Base-by-base conservation (phyloP, 495 filamentous ascomycete genomes). In the Parathielavia appendiculata region DNA sequence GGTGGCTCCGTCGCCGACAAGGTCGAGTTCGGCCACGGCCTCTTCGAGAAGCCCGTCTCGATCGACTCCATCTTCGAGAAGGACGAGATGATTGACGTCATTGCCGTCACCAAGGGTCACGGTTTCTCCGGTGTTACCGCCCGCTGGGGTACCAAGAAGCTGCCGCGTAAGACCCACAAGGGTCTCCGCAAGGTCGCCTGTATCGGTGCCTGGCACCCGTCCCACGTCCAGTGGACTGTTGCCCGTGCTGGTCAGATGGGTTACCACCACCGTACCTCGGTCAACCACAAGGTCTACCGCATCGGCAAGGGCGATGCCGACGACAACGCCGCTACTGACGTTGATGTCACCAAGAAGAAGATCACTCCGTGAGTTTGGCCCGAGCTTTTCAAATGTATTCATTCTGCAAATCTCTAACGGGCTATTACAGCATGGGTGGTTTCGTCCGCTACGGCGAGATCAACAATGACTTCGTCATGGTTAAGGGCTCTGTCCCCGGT, bases 181-280 rank as follows among this genome's bases (percentile, higher is more conserved):
- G 95, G 95, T 92, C 89, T 99, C 72, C 87, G 95, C 69, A 99
- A 99, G 88, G 95, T 99, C 70, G 95, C 95, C 71, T 99, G 95
- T 95, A 99, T 99, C 76, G 95, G 95, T 85, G 95, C 95, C 67
- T 99, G 95, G 95, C 95, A 99, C 87, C 95, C 95, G 73, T 91
- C 87, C 77, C 95, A 99, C 89, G 95, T 99, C 82, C 95, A 99
- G 85, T 99, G 95, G 95, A 97, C 95, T 77, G 95, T 99, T 81
- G 95, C 93, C 74, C 95, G 95, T 87, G 95, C 95, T 67, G 95
- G 95, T 95, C 95, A 99, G 82, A 85, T 86, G 79, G 95, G 95
- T 83, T 99, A 99, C 85, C 95, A 99, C 77, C 95, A 99, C 80
- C 92, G 95, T 87, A 97, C 95, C 69, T 97, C 95, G 56, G 89